Percentiles rank a stretch among this genome's conserved stretches.
Evolutionary conservation across 305 asterid genomes (phyloP).

Genomic region (Galium porrigens): DNA sequence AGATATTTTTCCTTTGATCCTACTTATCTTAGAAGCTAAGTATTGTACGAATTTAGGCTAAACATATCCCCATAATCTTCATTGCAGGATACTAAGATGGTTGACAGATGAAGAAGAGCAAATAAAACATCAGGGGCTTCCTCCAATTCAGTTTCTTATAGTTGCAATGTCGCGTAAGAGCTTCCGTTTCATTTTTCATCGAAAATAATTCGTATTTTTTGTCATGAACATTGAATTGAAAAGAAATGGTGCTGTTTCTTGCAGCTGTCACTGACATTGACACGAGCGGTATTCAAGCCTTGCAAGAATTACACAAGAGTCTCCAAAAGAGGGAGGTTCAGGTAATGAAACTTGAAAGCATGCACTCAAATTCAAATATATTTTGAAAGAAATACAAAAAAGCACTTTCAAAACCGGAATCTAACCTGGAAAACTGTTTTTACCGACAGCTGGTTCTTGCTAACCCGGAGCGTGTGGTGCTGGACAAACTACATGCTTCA

Average conservation of each 20-base stretch:
- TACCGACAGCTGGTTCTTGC: constrained; percentile 36
- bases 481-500: constrained; percentile 42
- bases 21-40: not conserved
- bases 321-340: constrained; percentile 61
- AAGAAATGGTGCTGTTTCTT: not conserved
- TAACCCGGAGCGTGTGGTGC: constrained; percentile 41
- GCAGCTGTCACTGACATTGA: constrained; percentile 82
- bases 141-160: constrained; percentile 32
- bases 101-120: constrained; percentile 35
- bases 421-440: not conserved
- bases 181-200: not conserved
- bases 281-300: constrained; percentile 80
- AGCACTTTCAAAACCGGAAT: too few species aligned
- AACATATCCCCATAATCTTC: not conserved
- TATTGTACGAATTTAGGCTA: not conserved
- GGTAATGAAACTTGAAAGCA: constrained; percentile 23
- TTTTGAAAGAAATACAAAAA: too few species aligned
- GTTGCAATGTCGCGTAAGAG: constrained; percentile 49
- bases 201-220: not conserved
- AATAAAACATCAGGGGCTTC: constrained; percentile 22
- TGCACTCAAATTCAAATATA: constrained; percentile 12
- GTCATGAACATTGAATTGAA: not conserved
- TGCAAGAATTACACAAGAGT: constrained; percentile 53
- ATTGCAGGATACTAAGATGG: constrained; percentile 40
- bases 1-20: not conserved